Evolutionary conservation across 108 stramenopile genomes (phyloP), one percentile per base, ranked within the genome.

Genomic region (Fistulifera solaris): DNA sequence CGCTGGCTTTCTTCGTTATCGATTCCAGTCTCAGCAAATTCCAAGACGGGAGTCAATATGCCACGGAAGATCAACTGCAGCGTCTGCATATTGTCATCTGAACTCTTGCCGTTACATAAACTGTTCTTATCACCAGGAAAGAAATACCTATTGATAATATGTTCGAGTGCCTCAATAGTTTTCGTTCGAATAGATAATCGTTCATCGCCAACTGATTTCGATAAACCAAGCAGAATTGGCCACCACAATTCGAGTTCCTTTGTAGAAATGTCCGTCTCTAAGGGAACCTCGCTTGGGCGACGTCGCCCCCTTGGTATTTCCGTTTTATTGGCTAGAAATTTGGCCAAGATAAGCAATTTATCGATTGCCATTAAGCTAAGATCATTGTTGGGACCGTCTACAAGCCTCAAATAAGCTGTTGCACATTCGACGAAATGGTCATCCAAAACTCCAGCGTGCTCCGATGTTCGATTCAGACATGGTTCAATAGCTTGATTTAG

Each of bases 211-310:
- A 97, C 78, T n/a, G 77, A 68, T 42, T 71, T 65, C 16, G 89
- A 79, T 6, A 99, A 66, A 10, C 96, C 96, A 14, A 96, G 73
- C 54, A 99, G 67, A 31, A 99, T 79, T 6, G 98, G 94, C 96
- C 96, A 99, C 95, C 98, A 99, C 6, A 93, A 65, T 61, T 89
- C 89, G 17, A 92, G 53, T 40, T 85, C 82, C 44, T 62, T 50
- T n/a, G 62, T 66, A 12, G n/a, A 12, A 39, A 61, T 66, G 26
- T 74, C 67, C 16, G 19, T 45, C 6, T 21, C 44, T 21, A 45
- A 4, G 11, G 44, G 44, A 19, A 45, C 21, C 6, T 19, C 21
- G 19, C 19, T 19, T 3, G 44, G 19, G 16, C 44, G 16, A 5
- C 44, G 44, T 19, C 44, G 44, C 11, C 16, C 44, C 3, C 21